Evolutionary conservation across 768 basidiomycete species (phyloP).

Genomic region (Tylopilus cervinicoccineus): DNA sequence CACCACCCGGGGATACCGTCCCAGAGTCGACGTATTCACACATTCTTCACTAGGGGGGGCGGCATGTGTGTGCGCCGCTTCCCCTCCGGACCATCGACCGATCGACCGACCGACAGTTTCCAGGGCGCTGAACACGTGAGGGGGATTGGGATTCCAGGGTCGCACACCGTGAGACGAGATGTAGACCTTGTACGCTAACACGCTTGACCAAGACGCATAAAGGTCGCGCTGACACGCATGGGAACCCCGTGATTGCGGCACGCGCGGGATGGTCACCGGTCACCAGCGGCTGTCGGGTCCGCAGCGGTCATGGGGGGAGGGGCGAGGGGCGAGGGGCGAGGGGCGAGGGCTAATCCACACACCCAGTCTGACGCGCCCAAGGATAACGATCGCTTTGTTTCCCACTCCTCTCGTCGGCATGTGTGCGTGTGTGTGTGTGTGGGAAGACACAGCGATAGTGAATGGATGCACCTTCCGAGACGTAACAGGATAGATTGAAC

Average conservation of each 20-base stretch:
- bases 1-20: no score
- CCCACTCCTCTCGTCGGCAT: not conserved
- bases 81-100: no score
- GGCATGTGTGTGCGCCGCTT: no score
- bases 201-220: not conserved
- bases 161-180: not conserved
- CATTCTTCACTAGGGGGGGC: no score
- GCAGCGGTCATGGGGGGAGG: not conserved
- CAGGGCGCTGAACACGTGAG: not conserved
- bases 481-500: constrained; percentile 8
- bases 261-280: no score
- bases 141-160: not conserved
- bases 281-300: not conserved
- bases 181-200: constrained; percentile 3
- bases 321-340: no score
- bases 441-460: not conserved
- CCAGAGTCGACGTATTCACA: no score
- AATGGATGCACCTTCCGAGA: not conserved
- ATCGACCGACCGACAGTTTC: not conserved
- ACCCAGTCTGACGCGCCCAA: not conserved
- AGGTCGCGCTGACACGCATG: constrained; percentile 7
- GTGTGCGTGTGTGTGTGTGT: not conserved
- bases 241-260: no score
- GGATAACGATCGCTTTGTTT: not conserved
- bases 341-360: no score